These are phyloP conservation scores for Sugiyamaella boreocaroliniensis DNA, from an alignment of 805 yeast species.

Conservation along the genomic window DNA sequence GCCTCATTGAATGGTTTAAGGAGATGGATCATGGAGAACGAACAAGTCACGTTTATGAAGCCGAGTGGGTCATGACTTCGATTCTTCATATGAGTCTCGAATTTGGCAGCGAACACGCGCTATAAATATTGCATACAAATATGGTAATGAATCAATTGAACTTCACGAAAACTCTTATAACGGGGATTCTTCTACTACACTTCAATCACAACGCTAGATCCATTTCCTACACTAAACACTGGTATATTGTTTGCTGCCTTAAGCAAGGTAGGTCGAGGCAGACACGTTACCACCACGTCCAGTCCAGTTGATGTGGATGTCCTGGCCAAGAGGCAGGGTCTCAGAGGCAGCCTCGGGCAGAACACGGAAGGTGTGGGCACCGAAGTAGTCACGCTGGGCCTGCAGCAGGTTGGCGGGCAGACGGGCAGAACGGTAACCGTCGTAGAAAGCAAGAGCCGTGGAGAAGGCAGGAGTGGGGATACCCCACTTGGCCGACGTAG, in stretches of 20 bases:
- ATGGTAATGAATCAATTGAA: neutral
- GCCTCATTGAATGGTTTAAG: conserved; percentile 3
- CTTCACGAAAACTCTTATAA: no score
- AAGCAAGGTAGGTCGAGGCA: conserved; percentile 92
- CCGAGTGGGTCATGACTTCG: conserved; percentile 15
- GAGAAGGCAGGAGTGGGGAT: conserved; percentile 97
- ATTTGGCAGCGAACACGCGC: neutral
- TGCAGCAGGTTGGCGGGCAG: conserved; percentile 97
- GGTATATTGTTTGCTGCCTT: conserved; percentile 22
- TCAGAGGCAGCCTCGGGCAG: conserved; percentile 78
- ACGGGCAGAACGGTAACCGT: conserved; percentile 93
- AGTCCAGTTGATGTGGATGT: conserved; percentile 98
- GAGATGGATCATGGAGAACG: neutral
- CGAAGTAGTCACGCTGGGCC: conserved; percentile 99
- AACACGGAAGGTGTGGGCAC: conserved; percentile 98
- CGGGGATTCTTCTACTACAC: neutral
- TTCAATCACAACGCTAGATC: neutral
- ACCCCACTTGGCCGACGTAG: conserved; percentile 74
- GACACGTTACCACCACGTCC: conserved; percentile 98
- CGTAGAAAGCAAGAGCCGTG: conserved; percentile 95
- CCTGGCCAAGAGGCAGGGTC: conserved; percentile 66
- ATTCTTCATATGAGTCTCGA: conserved; percentile 11
- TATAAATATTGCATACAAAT: neutral
- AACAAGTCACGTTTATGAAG: conserved; percentile 3
- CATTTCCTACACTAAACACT: neutral